Base-by-base conservation (phyloP, 78 protist species). In the Dictyostelium capitatum region DNA sequence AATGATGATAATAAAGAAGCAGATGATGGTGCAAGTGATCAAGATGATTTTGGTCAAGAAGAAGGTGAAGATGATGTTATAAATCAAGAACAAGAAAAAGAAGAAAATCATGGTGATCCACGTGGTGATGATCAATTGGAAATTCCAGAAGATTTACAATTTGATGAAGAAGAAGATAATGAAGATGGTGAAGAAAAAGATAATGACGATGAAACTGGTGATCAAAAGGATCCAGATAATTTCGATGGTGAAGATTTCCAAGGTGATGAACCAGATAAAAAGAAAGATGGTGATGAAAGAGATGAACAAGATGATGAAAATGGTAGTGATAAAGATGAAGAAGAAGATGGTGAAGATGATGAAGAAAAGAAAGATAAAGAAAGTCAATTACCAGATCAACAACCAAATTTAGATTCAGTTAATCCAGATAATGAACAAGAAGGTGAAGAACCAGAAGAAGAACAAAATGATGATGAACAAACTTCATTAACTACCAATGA, bases 41-140 rank as follows among this genome's bases (percentile, higher is more conserved):
- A 96, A 2, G 59, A 57, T 8, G 96, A 92, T 32, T 91, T 47
- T 2, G 95, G 65, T n/a, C 92, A 57, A 54, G 93, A 56, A 14
- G 97, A 92, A 25, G 64, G 69, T 59, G 94, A 69, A 7, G 90
- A 83, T 20, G 65, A 83, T 43, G 83, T 78, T 2, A 28, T 48
- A 23, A 84, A 75, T 28, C 75, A 70, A 41, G 90, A 80, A 32
- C 82, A 95, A 23, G 79, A 73, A 28, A 95, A 77, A 46, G 90
- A 95, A 77, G 96, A 95, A 12, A 56, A 94, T 30, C 84, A 84
- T 59, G 82, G 54, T 14, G 95, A 90, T 19, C 72, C 94, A 48
- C 79, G 89, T 67, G 48, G 32, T 8, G 97, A 95, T 15, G 92
- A 89, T 12, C 92, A 95, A 57, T 43, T 82, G 72, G 89, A 89